These are phyloP conservation scores for Boletellus ananiceps DNA, from an alignment of 768 basidiomycete genomes.

Conservation along the genomic window DNA sequence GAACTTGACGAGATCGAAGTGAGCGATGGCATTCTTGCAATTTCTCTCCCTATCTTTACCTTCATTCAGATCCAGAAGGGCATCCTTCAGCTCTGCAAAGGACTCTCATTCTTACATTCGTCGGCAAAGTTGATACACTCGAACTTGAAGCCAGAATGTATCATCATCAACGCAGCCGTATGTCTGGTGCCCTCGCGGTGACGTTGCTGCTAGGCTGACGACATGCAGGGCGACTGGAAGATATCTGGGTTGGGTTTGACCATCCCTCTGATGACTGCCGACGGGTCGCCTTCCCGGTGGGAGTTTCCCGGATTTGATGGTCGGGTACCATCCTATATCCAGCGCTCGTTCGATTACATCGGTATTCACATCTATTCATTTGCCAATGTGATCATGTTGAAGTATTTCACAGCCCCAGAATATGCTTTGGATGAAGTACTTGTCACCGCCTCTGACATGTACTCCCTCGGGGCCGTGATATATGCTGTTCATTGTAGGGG, in stretches of 20 bases:
- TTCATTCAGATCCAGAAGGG: conserved; percentile 85
- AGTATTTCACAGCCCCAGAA: conserved; percentile 69
- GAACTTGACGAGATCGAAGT: conserved; percentile 98
- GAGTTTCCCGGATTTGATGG: conserved; percentile 88
- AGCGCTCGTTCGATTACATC: conserved; percentile 93
- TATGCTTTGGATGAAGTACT: conserved; percentile 89
- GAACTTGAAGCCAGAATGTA: conserved; percentile 81
- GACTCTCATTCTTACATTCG: conserved; percentile 83
- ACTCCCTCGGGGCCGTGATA: conserved; percentile 85
- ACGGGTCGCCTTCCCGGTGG: conserved; percentile 78
- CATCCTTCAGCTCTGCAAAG: conserved; percentile 87
- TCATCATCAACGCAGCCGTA: conserved; percentile 87
- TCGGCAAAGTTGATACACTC: conserved; percentile 91
- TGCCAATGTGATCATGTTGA: conserved; percentile 1
- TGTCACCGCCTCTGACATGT: conserved; percentile 87
- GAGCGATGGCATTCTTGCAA: conserved; percentile 17
- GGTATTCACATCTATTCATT: conserved; percentile 42
- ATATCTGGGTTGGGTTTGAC: conserved; percentile 86
- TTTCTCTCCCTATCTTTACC: conserved; percentile 4
- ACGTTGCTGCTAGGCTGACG: background rate
- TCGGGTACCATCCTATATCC: conserved; percentile 71
- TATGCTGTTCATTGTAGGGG: conserved; percentile 91
- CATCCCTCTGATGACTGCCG: conserved; percentile 63
- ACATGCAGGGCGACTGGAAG: conserved; percentile 94
- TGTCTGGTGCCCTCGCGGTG: conserved; percentile 24